Evolutionary conservation across 805 yeast species (phyloP), one percentile per base, ranked within the genome.

Genomic region (Monosporozyma aquatica): DNA sequence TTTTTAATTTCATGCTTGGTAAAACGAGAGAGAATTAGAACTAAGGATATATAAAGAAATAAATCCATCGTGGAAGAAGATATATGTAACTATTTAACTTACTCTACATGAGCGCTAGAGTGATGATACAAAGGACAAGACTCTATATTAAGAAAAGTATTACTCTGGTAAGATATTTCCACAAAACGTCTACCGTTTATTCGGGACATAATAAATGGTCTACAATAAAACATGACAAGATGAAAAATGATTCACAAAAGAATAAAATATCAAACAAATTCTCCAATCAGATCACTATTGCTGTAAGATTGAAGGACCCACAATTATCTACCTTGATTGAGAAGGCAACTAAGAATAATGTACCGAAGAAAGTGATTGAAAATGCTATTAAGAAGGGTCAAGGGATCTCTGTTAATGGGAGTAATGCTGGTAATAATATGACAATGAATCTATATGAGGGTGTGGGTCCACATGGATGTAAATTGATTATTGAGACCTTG

Each of bases 141-240:
- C n/a, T n/a, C n/a, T n/a, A n/a, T n/a, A n/a, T n/a, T n/a, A n/a
- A n/a, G n/a, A n/a, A n/a, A n/a, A n/a, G n/a, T n/a, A n/a, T 23
- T 23, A 23, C 25, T 9, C 6, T 6, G 9, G 8, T 11, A 10
- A 37, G 39, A 18, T 6, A 20, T 17, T 13, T 37, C 13, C 14
- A 26, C 6, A 17, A 22, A 3, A 17, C 11, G 11, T 4, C 15
- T 9, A 5, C 17, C 9, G 3, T 37, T 24, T 18, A 14, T 4
- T 65, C 69, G 4, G 98, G 98, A 1, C 98, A 90, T 62, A 82
- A 86, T 28, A 90, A 89, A 63, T 90, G 98, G 98, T 85, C 94
- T 34, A 86, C 84, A 38, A 90, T 92, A 52, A 83, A 87, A 57
- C 97, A 87, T 58, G 92, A 84, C 58, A 90, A 90, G 64, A 95